These are phyloP conservation scores for Zhuliangozyma blackwelliae DNA, from an alignment of 1,139 yeast genomes.

Conservation along the genomic window DNA sequence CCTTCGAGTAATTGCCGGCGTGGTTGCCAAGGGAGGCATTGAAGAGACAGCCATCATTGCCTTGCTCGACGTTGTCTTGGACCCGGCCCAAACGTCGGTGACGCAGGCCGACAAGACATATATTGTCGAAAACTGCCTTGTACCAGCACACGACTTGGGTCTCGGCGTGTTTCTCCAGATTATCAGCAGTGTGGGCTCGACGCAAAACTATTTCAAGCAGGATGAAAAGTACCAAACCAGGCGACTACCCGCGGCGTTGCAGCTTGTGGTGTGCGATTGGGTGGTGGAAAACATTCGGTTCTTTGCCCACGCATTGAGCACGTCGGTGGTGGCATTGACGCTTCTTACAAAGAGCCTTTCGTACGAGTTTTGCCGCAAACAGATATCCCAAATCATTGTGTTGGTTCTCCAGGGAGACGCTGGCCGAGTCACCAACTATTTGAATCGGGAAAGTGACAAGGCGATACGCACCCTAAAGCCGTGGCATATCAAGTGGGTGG, in stretches of 20 bases:
- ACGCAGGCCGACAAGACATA: conserved; percentile 5
- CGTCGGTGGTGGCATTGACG: conserved; percentile 16
- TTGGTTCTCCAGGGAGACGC: conserved; percentile 11
- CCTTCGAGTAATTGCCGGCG: background rate
- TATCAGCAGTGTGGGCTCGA: conserved; percentile 22
- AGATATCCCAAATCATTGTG: conserved; percentile 23
- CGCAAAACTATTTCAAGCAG: conserved; percentile 19
- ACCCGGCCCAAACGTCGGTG: conserved; percentile 3
- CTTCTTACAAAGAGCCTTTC: conserved; percentile 23
- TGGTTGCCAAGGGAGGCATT: conserved; percentile 1
- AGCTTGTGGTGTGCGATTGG: conserved; percentile 25
- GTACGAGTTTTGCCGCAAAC: conserved; percentile 27
- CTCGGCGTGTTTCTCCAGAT: conserved; percentile 15
- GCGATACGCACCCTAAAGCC: conserved; percentile 13
- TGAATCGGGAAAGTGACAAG: conserved; percentile 8
- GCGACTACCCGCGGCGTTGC: conserved; percentile 15
- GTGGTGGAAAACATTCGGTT: conserved; percentile 19
- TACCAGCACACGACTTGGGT: conserved; percentile 7
- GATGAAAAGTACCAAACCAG: conserved; percentile 17
- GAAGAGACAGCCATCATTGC: conserved; percentile 1
- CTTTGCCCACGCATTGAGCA: conserved; percentile 15
- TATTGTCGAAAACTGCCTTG: conserved; percentile 9
- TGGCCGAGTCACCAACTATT: conserved; percentile 1
- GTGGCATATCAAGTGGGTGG: conserved; percentile 35
- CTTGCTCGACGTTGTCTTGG: conserved; percentile 4